phyloP scores from a whole-genome alignment of 305 asterid species.

The Stenogyne calaminthoides region DNA sequence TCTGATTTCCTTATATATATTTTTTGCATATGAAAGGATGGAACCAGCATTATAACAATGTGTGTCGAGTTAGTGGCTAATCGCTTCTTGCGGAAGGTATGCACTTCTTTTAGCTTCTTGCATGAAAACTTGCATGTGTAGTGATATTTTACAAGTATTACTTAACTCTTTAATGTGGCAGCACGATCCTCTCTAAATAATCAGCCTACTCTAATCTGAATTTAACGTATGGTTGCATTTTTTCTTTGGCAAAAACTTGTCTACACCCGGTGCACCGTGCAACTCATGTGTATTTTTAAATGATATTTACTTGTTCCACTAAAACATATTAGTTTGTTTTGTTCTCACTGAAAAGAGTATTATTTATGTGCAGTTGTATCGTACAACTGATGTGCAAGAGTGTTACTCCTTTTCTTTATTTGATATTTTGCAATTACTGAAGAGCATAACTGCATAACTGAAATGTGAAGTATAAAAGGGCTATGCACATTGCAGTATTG shows the following conservation, averaged over 20 bases:
- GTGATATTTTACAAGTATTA: not conserved
- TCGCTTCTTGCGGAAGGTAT: constrained; percentile 96
- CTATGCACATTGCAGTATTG: not conserved
- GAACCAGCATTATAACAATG: constrained; percentile 54
- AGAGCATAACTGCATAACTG: not conserved
- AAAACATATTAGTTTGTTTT: no score
- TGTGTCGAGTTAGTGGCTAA: constrained; percentile 92
- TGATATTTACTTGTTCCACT: no score
- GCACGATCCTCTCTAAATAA: not conserved
- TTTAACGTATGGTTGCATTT: not conserved
- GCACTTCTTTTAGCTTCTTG: constrained; percentile 28
- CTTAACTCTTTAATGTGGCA: not conserved
- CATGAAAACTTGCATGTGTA: constrained; percentile 2
- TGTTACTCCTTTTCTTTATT: not conserved
- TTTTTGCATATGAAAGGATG: constrained; percentile 48
- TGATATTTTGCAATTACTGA: not conserved
- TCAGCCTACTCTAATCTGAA: not conserved
- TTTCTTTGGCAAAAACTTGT: no score
- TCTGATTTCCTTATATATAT: constrained; percentile 8
- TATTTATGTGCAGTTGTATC: no score
- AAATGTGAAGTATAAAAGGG: not conserved
- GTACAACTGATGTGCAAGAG: no score
- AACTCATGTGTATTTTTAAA: no score
- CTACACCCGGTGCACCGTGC: no score
- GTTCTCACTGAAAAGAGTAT: no score